Conservation (phyloP, 257 asterid genomes). For the Osmanthus fragrans region DNA sequence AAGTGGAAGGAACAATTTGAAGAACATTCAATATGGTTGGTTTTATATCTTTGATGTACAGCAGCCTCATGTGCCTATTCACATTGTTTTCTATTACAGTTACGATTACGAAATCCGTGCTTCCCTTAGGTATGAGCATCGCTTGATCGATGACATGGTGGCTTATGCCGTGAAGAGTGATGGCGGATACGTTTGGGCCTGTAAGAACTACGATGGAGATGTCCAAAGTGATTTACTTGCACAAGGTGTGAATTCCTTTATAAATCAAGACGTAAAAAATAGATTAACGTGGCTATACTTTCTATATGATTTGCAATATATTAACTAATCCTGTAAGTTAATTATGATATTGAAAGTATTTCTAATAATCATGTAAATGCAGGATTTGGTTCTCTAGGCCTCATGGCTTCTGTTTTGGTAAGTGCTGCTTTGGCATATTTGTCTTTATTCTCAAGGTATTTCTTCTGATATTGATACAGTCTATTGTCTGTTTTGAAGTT, state of each 20-base stretch:
- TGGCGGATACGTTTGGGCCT: conserved; percentile 98
- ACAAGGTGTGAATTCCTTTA: conserved; percentile 71
- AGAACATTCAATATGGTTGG: conserved; percentile 79
- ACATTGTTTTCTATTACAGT: conserved; percentile 15
- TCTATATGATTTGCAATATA: neutral
- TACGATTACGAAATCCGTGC: neutral
- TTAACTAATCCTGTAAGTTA: neutral
- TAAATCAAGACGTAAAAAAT: neutral
- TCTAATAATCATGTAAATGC: conserved; percentile 15
- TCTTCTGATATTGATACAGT: conserved; percentile 3
- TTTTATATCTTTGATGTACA: conserved; percentile 18
- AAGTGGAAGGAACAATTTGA: conserved; percentile 82
- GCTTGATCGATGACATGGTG: conserved; percentile 97
- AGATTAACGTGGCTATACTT: neutral
- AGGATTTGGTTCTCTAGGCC: conserved; percentile 97
- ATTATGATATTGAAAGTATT: neutral
- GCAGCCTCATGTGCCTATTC: conserved; percentile 4
- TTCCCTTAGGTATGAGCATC: conserved; percentile 81
- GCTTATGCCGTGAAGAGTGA: conserved; percentile 91
- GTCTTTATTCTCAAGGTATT: neutral
- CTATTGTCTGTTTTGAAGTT: conserved; percentile 46
- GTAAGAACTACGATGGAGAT: conserved; percentile 96
- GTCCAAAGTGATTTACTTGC: conserved; percentile 97
- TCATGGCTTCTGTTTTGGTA: conserved; percentile 90
- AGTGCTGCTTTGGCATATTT: conserved; percentile 22